Evolutionary conservation across 1,284 basidiomycete species (phyloP).

Genomic region (Cutaneotrichosporon curvatum): DNA sequence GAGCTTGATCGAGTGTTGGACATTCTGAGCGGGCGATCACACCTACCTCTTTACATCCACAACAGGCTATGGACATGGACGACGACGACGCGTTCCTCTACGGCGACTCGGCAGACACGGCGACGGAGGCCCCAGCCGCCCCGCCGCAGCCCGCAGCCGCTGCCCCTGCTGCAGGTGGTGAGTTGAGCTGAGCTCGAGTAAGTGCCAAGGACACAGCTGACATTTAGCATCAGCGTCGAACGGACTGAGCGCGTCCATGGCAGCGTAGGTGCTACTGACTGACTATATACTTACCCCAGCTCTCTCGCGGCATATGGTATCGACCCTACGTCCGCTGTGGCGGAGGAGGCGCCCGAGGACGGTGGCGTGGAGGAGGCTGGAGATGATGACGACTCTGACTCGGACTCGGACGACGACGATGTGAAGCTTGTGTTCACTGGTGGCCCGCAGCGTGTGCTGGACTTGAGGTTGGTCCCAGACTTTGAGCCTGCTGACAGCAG

Average conservation of each 20-base stretch:
- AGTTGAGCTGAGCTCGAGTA: too few relatives aligned
- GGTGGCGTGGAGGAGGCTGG: constrained; percentile 40
- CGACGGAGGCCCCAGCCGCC: background rate
- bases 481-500: constrained; percentile 18
- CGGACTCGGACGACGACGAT: constrained; percentile 43
- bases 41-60: too few relatives aligned
- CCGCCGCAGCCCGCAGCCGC: background rate
- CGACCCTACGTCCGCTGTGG: constrained; percentile 27
- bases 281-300: constrained; percentile 14
- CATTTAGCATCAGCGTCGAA: background rate
- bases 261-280: constrained; percentile 18
- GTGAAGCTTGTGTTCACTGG: constrained; percentile 44
- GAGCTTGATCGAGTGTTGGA: too few relatives aligned
- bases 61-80: constrained; percentile 36
- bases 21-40: too few relatives aligned
- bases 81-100: constrained; percentile 46
- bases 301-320: constrained; percentile 43
- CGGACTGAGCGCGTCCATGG: constrained; percentile 25
- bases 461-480: too few relatives aligned
- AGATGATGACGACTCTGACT: constrained; percentile 26
- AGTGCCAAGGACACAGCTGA: background rate
- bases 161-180: constrained; percentile 1
- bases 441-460: constrained; percentile 19
- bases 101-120: constrained; percentile 23
- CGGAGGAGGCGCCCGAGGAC: constrained; percentile 30